A percentile compares a stretch with the other conserved stretches of the same genome.
Conservation (phyloP, 768 basidiomycete genomes). For the Boletus barrowsii region DNA sequence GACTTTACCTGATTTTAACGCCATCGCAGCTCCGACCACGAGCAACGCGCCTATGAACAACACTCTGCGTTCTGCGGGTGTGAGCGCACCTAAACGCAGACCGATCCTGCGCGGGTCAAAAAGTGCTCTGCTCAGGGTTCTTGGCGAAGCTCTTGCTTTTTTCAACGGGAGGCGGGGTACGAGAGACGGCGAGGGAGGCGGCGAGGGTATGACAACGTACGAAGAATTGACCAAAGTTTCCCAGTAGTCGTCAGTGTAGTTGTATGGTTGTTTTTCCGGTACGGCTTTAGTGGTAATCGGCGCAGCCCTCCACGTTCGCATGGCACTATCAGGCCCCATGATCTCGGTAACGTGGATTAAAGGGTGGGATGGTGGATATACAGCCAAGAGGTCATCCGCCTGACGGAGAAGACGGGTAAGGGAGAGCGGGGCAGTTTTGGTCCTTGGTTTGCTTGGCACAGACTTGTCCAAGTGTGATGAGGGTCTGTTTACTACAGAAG, state of each 20-base stretch:
- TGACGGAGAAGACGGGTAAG: slow-evolving; percentile 51
- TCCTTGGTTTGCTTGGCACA: slow-evolving; percentile 5
- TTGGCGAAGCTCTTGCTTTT: slow-evolving; percentile 18
- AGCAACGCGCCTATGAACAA: slow-evolving; percentile 65
- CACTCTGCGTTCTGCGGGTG: slow-evolving; percentile 25
- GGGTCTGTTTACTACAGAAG: background rate
- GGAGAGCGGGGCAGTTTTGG: slow-evolving; percentile 31
- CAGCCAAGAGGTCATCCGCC: slow-evolving; percentile 56
- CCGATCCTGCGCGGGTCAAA: slow-evolving; percentile 18
- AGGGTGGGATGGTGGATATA: slow-evolving; percentile 60
- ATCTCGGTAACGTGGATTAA: slow-evolving; percentile 51
- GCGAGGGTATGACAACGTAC: slow-evolving; percentile 25
- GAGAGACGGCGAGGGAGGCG: slow-evolving; percentile 20
- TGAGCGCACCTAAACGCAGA: slow-evolving; percentile 25
- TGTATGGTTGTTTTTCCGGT: slow-evolving; percentile 24
- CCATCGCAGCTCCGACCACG: slow-evolving; percentile 68
- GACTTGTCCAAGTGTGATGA: slow-evolving; percentile 4
- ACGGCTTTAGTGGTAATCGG: slow-evolving; percentile 25
- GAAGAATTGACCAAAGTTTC: slow-evolving; percentile 24
- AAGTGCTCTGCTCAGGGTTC: slow-evolving; percentile 2
- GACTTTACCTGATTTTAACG: slow-evolving; percentile 27
- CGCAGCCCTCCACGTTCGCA: slow-evolving; percentile 60
- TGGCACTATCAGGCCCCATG: slow-evolving; percentile 75
- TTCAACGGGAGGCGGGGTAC: slow-evolving; percentile 11
- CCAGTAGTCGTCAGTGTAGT: slow-evolving; percentile 26